Base-by-base conservation (phyloP, 768 basidiomycete genomes). In the Clavaria fumosa region DNA sequence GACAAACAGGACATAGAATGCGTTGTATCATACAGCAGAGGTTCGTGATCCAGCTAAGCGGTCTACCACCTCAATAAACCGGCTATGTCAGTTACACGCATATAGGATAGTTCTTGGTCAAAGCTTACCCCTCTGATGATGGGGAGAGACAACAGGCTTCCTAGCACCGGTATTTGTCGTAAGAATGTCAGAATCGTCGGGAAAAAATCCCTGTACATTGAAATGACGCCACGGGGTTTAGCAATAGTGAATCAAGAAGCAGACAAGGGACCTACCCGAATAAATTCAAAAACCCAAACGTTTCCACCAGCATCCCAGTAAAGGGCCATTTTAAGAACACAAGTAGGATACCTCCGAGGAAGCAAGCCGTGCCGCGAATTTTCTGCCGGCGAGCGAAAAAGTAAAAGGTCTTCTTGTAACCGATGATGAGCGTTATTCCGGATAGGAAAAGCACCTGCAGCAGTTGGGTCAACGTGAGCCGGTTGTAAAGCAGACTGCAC, bases 361-460 rank as follows among this genome's bases (percentile, higher is more conserved):
- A 93, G 54, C 86, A 90, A 34, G 70, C 45, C 4, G 85, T 81
- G 31, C 95, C 95, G 12, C 95, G 74, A 45, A 96, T 60, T 59
- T 99, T 99, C 58, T 97, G 84, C 54, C 74, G 83, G 43, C 95
- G 75, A 22, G 91, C 83, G 60, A 99, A 97, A 65, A 99, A 97
- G 60, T 88, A 86, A 62, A 95, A 91, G 14, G 90, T 95, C 64
- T 96, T 97, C 45, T 83, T 78, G 5, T 90, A 89, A 4, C 89
- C 95, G 46, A 99, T 97, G 62, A 97, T 93, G 44, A 97, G 70
- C 5, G 91, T 93, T 40, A 99, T 68, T 34, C 95, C 95, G 2
- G 82, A 77, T 27, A 99, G 57, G 66, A 99, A 99, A 45, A 97
- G 72, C 50, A 97, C 71, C 93, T 95, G 50, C n/a, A 41, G 22